phyloP scores from a whole-genome alignment of 306 rosid species.

The Casuarina cunninghamiana region DNA sequence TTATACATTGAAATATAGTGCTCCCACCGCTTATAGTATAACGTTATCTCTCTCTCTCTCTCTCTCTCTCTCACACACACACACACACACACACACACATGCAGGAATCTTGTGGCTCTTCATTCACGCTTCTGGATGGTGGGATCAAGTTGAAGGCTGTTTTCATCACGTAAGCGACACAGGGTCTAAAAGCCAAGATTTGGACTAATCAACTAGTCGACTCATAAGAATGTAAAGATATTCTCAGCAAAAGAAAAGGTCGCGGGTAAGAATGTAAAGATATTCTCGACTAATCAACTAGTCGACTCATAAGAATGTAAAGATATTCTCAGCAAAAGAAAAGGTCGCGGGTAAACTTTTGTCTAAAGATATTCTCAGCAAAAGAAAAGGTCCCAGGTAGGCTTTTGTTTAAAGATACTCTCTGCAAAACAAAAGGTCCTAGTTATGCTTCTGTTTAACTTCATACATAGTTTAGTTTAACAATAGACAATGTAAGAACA shows the following conservation, averaged over 20 bases:
- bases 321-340: slow-evolving; percentile 9
- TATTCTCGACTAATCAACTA: not conserved
- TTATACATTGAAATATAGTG: not conserved
- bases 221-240: slow-evolving; percentile 9
- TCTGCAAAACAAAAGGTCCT: slow-evolving; percentile 11
- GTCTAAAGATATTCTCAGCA: not conserved
- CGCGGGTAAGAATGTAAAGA: too few species aligned
- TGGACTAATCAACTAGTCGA: not conserved
- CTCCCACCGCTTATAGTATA: slow-evolving; percentile 5
- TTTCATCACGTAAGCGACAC: not conserved
- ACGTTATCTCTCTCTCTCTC: not conserved
- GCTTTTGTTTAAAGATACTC: not conserved
- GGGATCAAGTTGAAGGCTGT: slow-evolving; percentile 14
- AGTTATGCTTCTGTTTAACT: slow-evolving; percentile 17
- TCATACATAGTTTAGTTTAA: slow-evolving; percentile 4
- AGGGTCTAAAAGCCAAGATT: not conserved
- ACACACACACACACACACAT: not conserved
- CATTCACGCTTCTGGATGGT: slow-evolving; percentile 9
- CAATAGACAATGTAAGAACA: slow-evolving; percentile 12
- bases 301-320: slow-evolving; percentile 11
- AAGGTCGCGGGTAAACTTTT: not conserved
- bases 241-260: slow-evolving; percentile 3
- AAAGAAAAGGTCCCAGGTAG: slow-evolving; percentile 20
- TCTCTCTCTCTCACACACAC: slow-evolving; percentile 12
- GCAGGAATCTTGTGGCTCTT: slow-evolving; percentile 13